Evolutionary conservation across 139 green algal genomes (phyloP).

Genomic region (Nannochloris sp.): DNA sequence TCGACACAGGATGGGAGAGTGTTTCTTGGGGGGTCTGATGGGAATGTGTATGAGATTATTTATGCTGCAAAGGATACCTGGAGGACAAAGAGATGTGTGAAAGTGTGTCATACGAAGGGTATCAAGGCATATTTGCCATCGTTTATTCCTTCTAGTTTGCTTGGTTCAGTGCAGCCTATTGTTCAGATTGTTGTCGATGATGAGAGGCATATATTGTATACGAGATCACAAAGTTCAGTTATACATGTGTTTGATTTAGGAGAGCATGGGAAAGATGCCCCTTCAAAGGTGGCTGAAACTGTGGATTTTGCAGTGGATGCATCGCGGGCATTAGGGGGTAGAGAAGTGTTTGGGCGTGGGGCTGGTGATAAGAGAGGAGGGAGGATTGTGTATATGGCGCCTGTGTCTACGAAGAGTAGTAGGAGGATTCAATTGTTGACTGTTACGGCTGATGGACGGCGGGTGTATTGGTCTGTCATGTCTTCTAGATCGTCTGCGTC

Average conservation of each 20-base stretch:
- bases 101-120: constrained; percentile 51
- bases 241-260: constrained; percentile 87
- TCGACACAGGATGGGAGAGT: constrained; percentile 55
- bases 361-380: constrained; percentile 44
- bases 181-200: constrained; percentile 69
- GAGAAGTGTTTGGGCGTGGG: constrained; percentile 53
- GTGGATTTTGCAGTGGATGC: constrained; percentile 44
- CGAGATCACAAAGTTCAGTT: constrained; percentile 42
- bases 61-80: constrained; percentile 63
- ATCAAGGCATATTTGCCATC: constrained; percentile 49
- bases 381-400: constrained; percentile 59
- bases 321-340: constrained; percentile 8
- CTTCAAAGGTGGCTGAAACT: constrained; percentile 56
- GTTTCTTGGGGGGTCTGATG: constrained; percentile 85
- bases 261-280: constrained; percentile 30
- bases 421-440: constrained; percentile 67
- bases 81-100: constrained; percentile 56
- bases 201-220: constrained; percentile 76
- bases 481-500: not conserved
- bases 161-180: constrained; percentile 39
- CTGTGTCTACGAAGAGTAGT: constrained; percentile 36
- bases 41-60: constrained; percentile 86
- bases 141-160: constrained; percentile 58
- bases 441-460: constrained; percentile 70
- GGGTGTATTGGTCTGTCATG: constrained; percentile 62